Evolutionary conservation across 352 stramenopile genomes (phyloP).

Genomic region (Globisporangium takayamanum): DNA sequence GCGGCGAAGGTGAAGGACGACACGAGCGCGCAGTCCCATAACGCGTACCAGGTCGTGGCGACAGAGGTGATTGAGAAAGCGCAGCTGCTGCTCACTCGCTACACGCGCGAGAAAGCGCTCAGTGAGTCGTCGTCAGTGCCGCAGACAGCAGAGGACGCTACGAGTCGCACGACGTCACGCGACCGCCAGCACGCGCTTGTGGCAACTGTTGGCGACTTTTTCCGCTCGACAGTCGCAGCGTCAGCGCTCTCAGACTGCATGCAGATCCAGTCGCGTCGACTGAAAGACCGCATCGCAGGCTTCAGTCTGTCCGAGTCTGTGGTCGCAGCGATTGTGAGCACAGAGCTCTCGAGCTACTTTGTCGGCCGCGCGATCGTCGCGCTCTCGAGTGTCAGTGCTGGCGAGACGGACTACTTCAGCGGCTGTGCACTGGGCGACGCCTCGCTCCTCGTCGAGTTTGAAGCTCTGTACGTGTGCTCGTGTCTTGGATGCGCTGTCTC

Average conservation of each 20-base stretch:
- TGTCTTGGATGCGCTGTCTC: too few species aligned
- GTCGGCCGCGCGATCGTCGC: slow-evolving; percentile 27
- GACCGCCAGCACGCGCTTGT: slow-evolving; percentile 1
- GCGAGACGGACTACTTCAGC: slow-evolving; percentile 12
- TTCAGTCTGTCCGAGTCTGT: slow-evolving; percentile 23
- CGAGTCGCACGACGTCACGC: neutral
- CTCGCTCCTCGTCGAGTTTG: slow-evolving; percentile 10
- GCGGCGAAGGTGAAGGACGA: slow-evolving; percentile 2
- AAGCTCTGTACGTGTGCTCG: slow-evolving; percentile 11
- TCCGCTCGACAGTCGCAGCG: slow-evolving; percentile 20
- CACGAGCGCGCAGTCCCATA: slow-evolving; percentile 1
- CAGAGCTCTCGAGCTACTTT: slow-evolving; percentile 26
- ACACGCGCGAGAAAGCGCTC: slow-evolving; percentile 6
- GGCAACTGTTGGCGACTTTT: slow-evolving; percentile 22
- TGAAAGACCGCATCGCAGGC: slow-evolving; percentile 29
- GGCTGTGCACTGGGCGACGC: slow-evolving; percentile 14
- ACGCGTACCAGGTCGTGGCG: slow-evolving; percentile 27
- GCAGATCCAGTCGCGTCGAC: slow-evolving; percentile 23
- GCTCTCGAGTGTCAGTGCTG: slow-evolving; percentile 17
- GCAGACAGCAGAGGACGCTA: neutral
- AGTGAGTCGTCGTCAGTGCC: neutral
- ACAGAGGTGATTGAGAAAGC: slow-evolving; percentile 22
- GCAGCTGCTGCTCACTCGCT: slow-evolving; percentile 24
- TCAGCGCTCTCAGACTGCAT: slow-evolving; percentile 22
- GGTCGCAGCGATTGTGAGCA: slow-evolving; percentile 14